These are phyloP conservation scores for Saccharomycopsis fibuligera DNA, from an alignment of 805 yeast genomes.

Conservation along the genomic window DNA sequence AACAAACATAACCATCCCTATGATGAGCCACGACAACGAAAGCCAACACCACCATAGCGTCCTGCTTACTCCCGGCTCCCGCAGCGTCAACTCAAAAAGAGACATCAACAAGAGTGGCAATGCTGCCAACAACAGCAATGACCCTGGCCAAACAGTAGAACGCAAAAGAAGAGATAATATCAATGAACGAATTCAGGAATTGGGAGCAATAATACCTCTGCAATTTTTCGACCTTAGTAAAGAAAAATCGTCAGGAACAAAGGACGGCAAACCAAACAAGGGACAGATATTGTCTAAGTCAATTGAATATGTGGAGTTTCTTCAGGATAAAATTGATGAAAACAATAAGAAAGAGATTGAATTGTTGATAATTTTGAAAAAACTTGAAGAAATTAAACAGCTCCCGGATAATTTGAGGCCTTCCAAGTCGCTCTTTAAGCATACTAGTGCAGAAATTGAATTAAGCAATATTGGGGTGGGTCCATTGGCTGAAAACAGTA, in stretches of 20 bases:
- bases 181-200: slow-evolving; percentile 51
- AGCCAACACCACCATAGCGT: too few relatives aligned
- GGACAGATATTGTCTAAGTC: slow-evolving; percentile 74
- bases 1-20: not conserved
- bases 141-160: slow-evolving; percentile 29
- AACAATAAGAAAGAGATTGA: slow-evolving; percentile 78
- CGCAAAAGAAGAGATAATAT: slow-evolving; percentile 50
- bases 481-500: slow-evolving; percentile 44
- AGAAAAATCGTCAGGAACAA: slow-evolving; percentile 45
- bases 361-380: slow-evolving; percentile 52
- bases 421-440: slow-evolving; percentile 34
- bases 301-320: slow-evolving; percentile 60
- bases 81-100: too few relatives aligned
- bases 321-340: slow-evolving; percentile 70
- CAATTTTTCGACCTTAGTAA: slow-evolving; percentile 36
- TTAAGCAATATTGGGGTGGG: slow-evolving; percentile 79
- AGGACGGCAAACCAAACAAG: slow-evolving; percentile 79
- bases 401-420: slow-evolving; percentile 30
- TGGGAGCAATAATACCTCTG: slow-evolving; percentile 39
- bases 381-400: slow-evolving; percentile 40
- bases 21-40: too few relatives aligned
- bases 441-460: slow-evolving; percentile 76
- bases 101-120: not conserved
- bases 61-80: too few relatives aligned
- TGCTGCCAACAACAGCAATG: not conserved